These are phyloP conservation scores for Aspergillus sp. DNA, from an alignment of 2,329 filamentous ascomycete species.

Conservation along the genomic window DNA sequence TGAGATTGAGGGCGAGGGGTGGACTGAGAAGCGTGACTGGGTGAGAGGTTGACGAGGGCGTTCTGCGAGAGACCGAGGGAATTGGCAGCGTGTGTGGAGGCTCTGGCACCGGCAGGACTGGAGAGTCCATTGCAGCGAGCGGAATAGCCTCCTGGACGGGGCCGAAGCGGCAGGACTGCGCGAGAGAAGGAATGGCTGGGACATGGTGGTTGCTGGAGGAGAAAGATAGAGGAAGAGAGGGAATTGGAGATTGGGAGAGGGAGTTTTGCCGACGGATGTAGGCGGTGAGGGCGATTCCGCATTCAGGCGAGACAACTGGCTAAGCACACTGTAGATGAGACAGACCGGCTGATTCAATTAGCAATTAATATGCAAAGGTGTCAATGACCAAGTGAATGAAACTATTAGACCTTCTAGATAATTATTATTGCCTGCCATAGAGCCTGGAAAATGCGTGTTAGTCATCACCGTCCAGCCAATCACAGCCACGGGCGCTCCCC, in stretches of 20 bases:
- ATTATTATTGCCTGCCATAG: too few relatives aligned
- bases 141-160: not conserved
- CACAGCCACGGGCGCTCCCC: too few relatives aligned
- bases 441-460: too few relatives aligned
- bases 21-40: not conserved
- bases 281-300: not conserved
- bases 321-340: too few relatives aligned
- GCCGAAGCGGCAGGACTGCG: not conserved
- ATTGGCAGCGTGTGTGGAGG: too few relatives aligned
- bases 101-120: not conserved
- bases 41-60: not conserved
- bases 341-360: too few relatives aligned
- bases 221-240: too few relatives aligned
- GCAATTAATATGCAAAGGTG: too few relatives aligned
- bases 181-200: not conserved
- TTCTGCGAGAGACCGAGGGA: not conserved
- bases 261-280: not conserved
- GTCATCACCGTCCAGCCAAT: not conserved
- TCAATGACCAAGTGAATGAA: too few relatives aligned
- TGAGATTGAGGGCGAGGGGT: slow-evolving; percentile 2
- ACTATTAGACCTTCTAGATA: too few relatives aligned
- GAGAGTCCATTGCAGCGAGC: too few relatives aligned
- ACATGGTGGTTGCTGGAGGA: not conserved
- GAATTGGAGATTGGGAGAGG: not conserved
- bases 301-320: too few relatives aligned